Base-by-base conservation (phyloP, 2,329 filamentous ascomycete genomes). In the Ophiostoma sp. region DNA sequence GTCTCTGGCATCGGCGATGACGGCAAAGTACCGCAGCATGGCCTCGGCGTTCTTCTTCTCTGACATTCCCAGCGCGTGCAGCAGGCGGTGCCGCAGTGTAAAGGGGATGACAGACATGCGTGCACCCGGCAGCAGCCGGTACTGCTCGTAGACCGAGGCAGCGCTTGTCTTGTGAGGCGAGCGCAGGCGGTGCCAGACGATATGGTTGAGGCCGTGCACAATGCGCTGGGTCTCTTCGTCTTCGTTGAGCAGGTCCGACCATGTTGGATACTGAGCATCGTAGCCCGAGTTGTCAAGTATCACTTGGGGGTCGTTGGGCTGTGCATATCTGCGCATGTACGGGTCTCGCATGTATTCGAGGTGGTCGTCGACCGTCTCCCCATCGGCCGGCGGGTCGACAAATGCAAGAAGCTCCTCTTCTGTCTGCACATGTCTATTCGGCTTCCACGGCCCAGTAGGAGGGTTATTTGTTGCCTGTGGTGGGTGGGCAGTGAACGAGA, bases 1-100 rank as follows among this genome's bases (percentile, higher is more conserved):
- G 69, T 84, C 84, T 75, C 92, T 90, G 81, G 96, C 90, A 75
- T 99, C 94, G 73, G 94, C 89, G 23, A 98, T 84, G 33, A 97
- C 82, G 5, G 89, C 87, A 73, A 97, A 89, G 79, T 94, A 98
- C 69, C 92, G 89, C 75, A 91, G 82, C 90, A 93, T 96, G 66
- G 87, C 84, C 73, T 80, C 82, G 20, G 84, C 78, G 67, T 84
- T 80, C 71, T 86, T 85, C 54, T 84, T 83, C 67, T 86, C 82
- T 10, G 87, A 85, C 65, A 86, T 84, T 27, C 90, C 89, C 73
- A 97, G 86, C 60, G 88, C 85, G 69, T 86, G 87, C 68, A 96
- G 81, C 27, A 96, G 81, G 8, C 82, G 79, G 69, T 88, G 87
- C 23, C 93, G 86, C 67, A 87, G 80, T 15, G 41, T 78, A 76